A percentile compares a stretch with the other conserved stretches of the same genome.
Conservation (phyloP, 2,329 filamentous ascomycete species). For the Alternaria sp. region DNA sequence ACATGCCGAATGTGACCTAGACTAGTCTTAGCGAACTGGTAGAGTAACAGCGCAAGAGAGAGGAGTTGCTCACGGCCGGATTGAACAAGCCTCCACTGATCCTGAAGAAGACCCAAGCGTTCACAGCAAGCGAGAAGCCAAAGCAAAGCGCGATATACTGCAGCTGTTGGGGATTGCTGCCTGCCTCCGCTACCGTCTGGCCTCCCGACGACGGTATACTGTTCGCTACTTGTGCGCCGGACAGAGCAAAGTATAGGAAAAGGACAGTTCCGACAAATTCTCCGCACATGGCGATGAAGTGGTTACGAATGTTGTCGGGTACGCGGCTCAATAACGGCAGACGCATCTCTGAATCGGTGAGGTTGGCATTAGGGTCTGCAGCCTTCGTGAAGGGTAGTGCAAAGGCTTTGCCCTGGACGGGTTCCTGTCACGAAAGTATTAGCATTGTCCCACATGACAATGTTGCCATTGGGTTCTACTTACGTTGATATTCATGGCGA, state of each 20-base stretch:
- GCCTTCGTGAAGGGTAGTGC: conserved; percentile 21
- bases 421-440: conserved; percentile 2
- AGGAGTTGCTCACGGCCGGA: conserved; percentile 12
- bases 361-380: conserved; percentile 11
- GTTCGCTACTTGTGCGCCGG: conserved; percentile 50
- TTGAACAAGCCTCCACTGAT: conserved; percentile 36
- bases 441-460: not conserved
- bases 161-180: conserved; percentile 45
- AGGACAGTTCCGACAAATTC: conserved; percentile 51
- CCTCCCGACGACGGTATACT: conserved; percentile 29
- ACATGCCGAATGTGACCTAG: conserved; percentile 41
- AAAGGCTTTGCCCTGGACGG: conserved; percentile 19
- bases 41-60: not conserved
- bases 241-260: conserved; percentile 50
- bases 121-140: conserved; percentile 51
- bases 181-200: conserved; percentile 25
- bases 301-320: conserved; percentile 17
- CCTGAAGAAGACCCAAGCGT: conserved; percentile 46
- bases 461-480: not conserved
- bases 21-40: not conserved
- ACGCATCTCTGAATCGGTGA: conserved; percentile 17
- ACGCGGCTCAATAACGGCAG: conserved; percentile 13
- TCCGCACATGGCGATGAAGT: conserved; percentile 33
- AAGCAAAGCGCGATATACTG: conserved; percentile 50
- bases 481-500: conserved; percentile 1